Conservation (phyloP, 2,329 filamentous ascomycete species). For the Pseudocercospora eumusae region DNA sequence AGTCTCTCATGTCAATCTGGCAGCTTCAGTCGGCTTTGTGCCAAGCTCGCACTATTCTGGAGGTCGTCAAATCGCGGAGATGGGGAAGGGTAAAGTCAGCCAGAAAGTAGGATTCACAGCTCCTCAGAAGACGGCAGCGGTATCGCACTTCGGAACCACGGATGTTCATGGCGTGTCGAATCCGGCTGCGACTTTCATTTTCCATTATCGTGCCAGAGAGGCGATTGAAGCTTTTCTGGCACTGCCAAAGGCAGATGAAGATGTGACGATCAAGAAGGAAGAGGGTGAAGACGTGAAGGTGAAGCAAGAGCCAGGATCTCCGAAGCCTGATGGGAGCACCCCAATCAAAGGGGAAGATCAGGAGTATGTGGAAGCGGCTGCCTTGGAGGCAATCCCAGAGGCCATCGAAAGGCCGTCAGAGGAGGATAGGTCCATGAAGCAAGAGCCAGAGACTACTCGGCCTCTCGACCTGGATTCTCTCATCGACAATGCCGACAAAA, state of each 20-base stretch:
- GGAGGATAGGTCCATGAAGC: too few species aligned
- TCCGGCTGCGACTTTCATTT: conserved; percentile 2
- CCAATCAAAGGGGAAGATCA: background rate
- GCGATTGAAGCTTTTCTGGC: background rate
- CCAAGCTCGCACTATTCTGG: too few species aligned
- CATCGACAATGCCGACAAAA: too few species aligned
- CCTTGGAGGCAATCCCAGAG: too few species aligned
- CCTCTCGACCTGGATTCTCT: too few species aligned
- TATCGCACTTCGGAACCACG: background rate
- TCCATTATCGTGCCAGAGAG: conserved; percentile 3
- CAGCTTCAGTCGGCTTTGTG: too few species aligned
- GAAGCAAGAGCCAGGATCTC: background rate
- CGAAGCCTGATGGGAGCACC: background rate
- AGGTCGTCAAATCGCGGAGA: too few species aligned
- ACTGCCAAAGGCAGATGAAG: background rate
- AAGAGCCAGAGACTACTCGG: too few species aligned
- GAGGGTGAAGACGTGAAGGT: background rate
- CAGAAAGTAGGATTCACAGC: background rate
- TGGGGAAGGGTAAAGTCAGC: too few species aligned
- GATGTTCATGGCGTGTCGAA: background rate
- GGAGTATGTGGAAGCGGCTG: too few species aligned
- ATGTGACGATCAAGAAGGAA: background rate
- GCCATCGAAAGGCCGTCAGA: too few species aligned
- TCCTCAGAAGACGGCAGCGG: background rate
- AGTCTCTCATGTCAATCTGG: conserved; percentile 13